Evolutionary conservation across 306 rosid species (phyloP), one percentile per base, ranked within the genome.

Genomic region (Cucurbita ficifolia): DNA sequence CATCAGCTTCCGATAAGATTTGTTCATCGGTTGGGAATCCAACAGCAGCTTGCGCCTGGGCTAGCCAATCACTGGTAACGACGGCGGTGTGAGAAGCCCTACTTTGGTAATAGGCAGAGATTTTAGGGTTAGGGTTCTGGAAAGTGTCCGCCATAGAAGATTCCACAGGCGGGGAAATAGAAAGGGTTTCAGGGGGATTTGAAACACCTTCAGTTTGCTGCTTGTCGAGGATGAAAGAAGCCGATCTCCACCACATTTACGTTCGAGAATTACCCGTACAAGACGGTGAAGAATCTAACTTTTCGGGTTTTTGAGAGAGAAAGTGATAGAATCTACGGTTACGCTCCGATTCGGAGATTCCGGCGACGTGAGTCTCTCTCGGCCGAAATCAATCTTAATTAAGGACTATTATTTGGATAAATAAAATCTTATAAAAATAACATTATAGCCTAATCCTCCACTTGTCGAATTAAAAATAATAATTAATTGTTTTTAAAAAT

Each of bases 41-140:
- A 6, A 84, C 85, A 22, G 96, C 98, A 10, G 97, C 94, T 72
- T 94, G 86, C 21, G 96, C 96, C 80, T 92, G 98, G 52, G 96
- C 86, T 5, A 94, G 84, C 98, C 98, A 90, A 59, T 90, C 97
- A 52, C 83, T 81, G 75, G 94, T 86, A 74, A 93, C 88, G 22
- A 87, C 97, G 54, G 87, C 98, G 62, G 84, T 85, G 81, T 94
- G 98, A 0, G 85, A 89, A 48, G 89, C 81, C 53, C 97, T 67
- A 7, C 83, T 84, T 79, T 94, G 92, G 74, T 89, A 94, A 73
- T 89, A 93, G 17, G 91, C 91, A 0, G 99, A 94, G 43, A 85
- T 79, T 42, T 72, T 81, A 14, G 79, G 39, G 72, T 75, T 80
- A 22, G 90, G 87, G 83, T 75, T 87, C 19, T 74, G 82, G 62